Evolutionary conservation across 805 yeast species (phyloP).

Genomic region (Saccharomycopsis sp.): DNA sequence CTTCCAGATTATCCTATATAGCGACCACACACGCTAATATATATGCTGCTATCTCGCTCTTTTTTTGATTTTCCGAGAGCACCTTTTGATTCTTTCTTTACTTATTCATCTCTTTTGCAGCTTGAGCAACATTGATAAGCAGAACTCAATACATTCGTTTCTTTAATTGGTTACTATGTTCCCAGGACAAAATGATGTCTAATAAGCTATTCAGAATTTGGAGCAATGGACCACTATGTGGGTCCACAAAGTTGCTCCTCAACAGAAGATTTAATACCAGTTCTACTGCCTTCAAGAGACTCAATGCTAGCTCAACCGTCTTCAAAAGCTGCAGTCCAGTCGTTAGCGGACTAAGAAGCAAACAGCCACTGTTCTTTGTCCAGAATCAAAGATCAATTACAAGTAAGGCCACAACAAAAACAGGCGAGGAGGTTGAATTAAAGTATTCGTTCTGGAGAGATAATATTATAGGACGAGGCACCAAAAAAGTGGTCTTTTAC

Average conservation of each 20-base stretch:
- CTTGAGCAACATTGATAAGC: background rate
- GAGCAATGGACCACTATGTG: background rate
- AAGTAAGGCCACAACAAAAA: constrained; percentile 12
- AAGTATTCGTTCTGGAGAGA: constrained; percentile 24
- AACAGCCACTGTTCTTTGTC: background rate
- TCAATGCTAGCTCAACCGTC: background rate
- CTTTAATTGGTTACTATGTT: background rate
- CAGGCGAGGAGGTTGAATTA: constrained; percentile 15
- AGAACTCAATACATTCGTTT: background rate
- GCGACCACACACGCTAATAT: background rate
- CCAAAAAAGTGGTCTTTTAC: constrained; percentile 32
- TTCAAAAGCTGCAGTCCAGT: background rate
- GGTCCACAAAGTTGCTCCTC: background rate
- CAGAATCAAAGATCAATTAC: background rate
- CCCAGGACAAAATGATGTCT: background rate
- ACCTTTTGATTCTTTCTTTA: too few species aligned
- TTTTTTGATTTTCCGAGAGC: background rate
- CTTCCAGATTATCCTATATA: background rate
- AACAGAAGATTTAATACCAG: background rate
- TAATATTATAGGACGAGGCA: constrained; percentile 28
- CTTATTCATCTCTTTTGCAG: background rate
- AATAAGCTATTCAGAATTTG: background rate
- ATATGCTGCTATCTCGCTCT: background rate
- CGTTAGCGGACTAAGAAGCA: background rate
- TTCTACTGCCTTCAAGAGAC: background rate